Evolutionary conservation across 2,329 filamentous ascomycete genomes (phyloP), one percentile per base, ranked within the genome.

Genomic region (Verticillium zaregamsianum): DNA sequence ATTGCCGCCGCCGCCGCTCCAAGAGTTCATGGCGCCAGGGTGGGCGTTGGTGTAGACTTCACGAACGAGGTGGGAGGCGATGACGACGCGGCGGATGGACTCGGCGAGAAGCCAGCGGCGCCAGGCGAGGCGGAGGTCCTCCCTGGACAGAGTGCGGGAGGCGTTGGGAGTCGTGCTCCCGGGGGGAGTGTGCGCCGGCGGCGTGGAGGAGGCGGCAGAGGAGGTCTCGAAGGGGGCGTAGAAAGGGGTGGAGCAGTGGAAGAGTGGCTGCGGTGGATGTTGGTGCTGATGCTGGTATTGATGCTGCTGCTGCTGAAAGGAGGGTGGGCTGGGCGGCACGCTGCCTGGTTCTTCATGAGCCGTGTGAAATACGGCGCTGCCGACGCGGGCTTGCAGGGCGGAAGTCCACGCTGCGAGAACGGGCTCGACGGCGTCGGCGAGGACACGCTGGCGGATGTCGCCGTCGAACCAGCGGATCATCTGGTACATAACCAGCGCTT

Each of bases 381-480:
- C 65, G 12, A 66, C 60, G 25, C 65, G 63, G 9, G 62, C 35
- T 15, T 66, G 65, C 11, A 66, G 49, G n/a, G 65, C 59, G 1
- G 63, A 62, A 5, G 63, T 66, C 65, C 65, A 66, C n/a, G 63
- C 60, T 14, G 60, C 62, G 17, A 66, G 60, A 3, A 65, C 39
- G 25, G 65, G 63, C 55, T 66, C 65, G 25, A 61, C 62, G 15
- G 65, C 61, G 57, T 69, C 67, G 3, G 68, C 68, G 15, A 65
- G 60, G 5, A 65, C 62, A 20, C 67, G 67, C 59, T 69, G 65
- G 20, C 64, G 62, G 20, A 68, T 63, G 31, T 62, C 63, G 58
- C 68, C 68, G 55, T 66, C 66, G 63, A 67, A 69, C 60, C 68
- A 66, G 2, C 67, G 65, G 54, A 69, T 66, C 39, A 67, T 65